Conservation (phyloP, 2,329 filamentous ascomycete species). For the Hymenoscyphus fructigenus region DNA sequence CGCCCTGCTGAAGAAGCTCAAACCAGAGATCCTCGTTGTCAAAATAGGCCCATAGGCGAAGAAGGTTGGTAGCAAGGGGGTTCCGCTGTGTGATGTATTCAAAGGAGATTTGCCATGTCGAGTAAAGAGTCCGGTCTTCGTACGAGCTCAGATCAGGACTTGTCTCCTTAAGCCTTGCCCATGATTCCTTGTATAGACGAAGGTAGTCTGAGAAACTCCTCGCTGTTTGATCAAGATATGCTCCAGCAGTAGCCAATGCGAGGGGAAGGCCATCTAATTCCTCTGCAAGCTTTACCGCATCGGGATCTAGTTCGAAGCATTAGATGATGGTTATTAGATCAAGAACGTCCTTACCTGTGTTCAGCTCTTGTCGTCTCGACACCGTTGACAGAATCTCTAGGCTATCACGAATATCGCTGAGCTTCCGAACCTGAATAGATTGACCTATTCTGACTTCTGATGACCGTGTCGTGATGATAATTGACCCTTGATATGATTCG, state of each 20-base stretch:
- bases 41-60: too few species aligned
- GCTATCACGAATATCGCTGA: too few species aligned
- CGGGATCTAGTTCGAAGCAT: constrained; percentile 16
- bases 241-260: constrained; percentile 47
- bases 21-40: too few species aligned
- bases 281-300: constrained; percentile 16
- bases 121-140: too few species aligned
- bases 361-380: constrained; percentile 15
- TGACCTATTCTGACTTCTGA: too few species aligned
- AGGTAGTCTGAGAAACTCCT: constrained; percentile 46
- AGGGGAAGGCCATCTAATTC: constrained; percentile 46
- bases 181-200: constrained; percentile 41
- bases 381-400: constrained; percentile 11
- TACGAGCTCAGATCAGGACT: constrained; percentile 31
- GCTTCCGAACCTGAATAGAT: too few species aligned
- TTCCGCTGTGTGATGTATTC: too few species aligned
- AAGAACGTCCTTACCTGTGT: constrained; percentile 11
- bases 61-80: too few species aligned
- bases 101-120: too few species aligned
- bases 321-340: constrained; percentile 9
- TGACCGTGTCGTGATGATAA: too few species aligned
- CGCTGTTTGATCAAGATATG: constrained; percentile 42
- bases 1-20: too few species aligned
- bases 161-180: constrained; percentile 37
- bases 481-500: too few species aligned